Conservation (phyloP, 108 stramenopile species). For the Cyclostephanos invisitatus region DNA sequence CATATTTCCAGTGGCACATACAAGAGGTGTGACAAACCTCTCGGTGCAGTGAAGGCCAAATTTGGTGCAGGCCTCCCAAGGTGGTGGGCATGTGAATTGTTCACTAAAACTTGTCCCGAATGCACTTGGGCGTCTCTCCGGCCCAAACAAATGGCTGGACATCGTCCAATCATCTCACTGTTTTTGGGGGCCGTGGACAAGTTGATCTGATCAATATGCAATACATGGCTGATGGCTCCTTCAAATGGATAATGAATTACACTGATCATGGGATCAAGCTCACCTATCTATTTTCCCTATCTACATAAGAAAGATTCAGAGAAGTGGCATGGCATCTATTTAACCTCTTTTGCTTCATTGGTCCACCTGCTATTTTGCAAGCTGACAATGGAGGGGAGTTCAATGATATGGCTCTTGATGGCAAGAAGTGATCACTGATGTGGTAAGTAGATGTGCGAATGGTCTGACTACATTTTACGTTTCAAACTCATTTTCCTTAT, state of each 20-base stretch:
- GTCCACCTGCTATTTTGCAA: not conserved
- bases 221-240: constrained; percentile 27
- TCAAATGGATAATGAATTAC: constrained; percentile 21
- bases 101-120: not conserved
- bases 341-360: constrained; percentile 6
- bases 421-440: too few species aligned
- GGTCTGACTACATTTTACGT: too few species aligned
- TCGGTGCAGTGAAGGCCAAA: not conserved
- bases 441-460: too few species aligned
- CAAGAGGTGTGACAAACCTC: not conserved
- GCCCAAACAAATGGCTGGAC: constrained; percentile 17
- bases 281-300: not conserved
- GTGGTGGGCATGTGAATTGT: not conserved
- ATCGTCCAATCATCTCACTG: constrained; percentile 25
- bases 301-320: not conserved
- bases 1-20: not conserved
- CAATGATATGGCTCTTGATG: not conserved
- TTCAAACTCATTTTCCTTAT: too few species aligned
- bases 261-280: constrained; percentile 29
- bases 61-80: not conserved
- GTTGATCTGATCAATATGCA: constrained; percentile 31
- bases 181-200: constrained; percentile 15
- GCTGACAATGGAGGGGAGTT: not conserved
- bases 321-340: constrained; percentile 8
- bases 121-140: not conserved